phyloP scores from a whole-genome alignment of 352 stramenopile species.

The Plasmopara viticola region DNA sequence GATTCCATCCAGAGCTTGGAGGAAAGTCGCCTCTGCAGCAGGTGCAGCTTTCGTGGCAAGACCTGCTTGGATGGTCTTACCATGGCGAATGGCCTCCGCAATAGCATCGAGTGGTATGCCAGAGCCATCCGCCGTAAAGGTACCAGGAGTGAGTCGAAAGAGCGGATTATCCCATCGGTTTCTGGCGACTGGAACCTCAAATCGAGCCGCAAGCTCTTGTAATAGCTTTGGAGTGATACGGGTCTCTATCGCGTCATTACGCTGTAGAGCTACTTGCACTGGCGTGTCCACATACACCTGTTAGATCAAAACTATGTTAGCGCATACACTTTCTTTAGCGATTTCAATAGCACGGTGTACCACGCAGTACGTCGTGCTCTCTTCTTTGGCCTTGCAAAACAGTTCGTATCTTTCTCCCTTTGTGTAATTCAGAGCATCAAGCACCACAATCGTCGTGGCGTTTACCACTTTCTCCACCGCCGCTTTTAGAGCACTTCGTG shows the following conservation, averaged over 20 bases:
- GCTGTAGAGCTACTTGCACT: conserved; percentile 44
- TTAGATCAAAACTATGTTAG: background rate
- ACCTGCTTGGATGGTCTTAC: conserved; percentile 64
- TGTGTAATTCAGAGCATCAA: conserved; percentile 94
- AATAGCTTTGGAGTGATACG: conserved; percentile 55
- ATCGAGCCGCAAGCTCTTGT: conserved; percentile 78
- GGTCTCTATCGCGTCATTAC: conserved; percentile 37
- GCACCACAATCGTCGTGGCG: conserved; percentile 75
- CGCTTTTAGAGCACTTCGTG: conserved; percentile 55
- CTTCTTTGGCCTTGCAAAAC: conserved; percentile 90
- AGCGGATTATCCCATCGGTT: conserved; percentile 93
- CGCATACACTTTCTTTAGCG: background rate
- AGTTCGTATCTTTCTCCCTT: conserved; percentile 94
- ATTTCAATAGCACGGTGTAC: conserved; percentile 14
- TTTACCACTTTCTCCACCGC: conserved; percentile 62
- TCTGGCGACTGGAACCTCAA: conserved; percentile 87
- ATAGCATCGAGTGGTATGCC: conserved; percentile 42
- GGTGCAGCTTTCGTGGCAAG: conserved; percentile 56
- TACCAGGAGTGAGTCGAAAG: conserved; percentile 53
- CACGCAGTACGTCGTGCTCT: conserved; percentile 88
- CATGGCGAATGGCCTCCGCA: conserved; percentile 45
- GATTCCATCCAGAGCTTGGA: conserved; percentile 60
- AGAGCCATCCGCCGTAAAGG: conserved; percentile 29
- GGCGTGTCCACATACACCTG: conserved; percentile 72
- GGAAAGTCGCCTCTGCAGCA: conserved; percentile 57